These are phyloP conservation scores for Penicillium sp. DNA, from an alignment of 2,329 filamentous ascomycete genomes.

Conservation along the genomic window DNA sequence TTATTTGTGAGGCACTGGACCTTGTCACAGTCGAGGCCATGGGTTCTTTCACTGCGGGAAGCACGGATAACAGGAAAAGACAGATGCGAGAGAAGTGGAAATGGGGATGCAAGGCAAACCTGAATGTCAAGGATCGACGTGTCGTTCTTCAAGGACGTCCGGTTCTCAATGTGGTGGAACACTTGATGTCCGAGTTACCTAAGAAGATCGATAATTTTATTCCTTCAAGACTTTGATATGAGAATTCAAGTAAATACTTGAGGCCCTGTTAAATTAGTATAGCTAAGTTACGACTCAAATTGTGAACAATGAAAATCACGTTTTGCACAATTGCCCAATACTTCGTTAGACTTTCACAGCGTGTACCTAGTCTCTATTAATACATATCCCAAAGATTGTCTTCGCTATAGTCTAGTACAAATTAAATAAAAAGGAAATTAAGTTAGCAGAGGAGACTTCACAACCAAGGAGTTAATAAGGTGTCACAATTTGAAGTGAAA, in stretches of 20 bases:
- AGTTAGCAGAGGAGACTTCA: too few species aligned
- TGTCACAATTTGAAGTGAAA: too few species aligned
- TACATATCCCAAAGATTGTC: too few species aligned
- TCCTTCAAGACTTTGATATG: background rate
- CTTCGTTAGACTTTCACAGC: too few species aligned
- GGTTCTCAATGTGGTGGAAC: background rate
- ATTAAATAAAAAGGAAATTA: too few species aligned
- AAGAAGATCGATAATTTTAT: background rate
- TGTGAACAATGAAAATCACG: too few species aligned
- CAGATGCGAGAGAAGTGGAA: background rate
- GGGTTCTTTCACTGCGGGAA: background rate
- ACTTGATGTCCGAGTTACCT: background rate
- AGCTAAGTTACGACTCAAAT: too few species aligned
- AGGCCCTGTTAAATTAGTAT: too few species aligned
- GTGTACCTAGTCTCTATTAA: too few species aligned
- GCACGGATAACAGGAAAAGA: background rate
- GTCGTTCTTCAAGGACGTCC: background rate
- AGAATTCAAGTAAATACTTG: background rate
- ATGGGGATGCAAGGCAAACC: background rate
- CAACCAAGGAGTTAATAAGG: too few species aligned
- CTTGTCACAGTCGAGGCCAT: background rate
- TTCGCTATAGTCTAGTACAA: too few species aligned
- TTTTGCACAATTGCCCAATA: too few species aligned
- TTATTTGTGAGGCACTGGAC: background rate
- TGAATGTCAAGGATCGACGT: background rate